These are phyloP conservation scores for Lanzia echinophila DNA, from an alignment of 2,329 filamentous ascomycete genomes.

Conservation along the genomic window DNA sequence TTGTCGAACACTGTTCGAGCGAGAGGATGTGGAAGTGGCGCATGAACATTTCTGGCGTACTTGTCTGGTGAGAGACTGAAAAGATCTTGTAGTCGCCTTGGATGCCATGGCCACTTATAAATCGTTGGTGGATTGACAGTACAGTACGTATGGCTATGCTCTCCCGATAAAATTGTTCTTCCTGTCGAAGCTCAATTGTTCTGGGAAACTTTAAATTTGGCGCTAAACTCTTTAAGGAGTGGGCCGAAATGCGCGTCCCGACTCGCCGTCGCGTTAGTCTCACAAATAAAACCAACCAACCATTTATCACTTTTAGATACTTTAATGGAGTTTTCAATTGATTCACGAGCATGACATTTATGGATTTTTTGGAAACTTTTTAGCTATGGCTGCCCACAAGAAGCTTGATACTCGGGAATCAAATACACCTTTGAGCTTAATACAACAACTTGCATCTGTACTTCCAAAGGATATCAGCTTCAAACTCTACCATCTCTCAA, in stretches of 20 bases:
- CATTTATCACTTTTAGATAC: too few species aligned
- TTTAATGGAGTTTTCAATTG: too few species aligned
- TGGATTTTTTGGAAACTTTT: constrained; percentile 8
- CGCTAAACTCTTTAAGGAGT: constrained; percentile 8
- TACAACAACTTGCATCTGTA: constrained; percentile 24
- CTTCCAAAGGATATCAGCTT: constrained; percentile 53
- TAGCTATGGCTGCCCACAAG: constrained; percentile 28
- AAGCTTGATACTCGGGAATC: constrained; percentile 16
- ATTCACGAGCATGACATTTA: constrained; percentile 13
- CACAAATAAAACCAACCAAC: neutral
- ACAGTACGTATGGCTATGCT: constrained; percentile 2
- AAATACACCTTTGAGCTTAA: constrained; percentile 22
- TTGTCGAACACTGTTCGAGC: constrained; percentile 16
- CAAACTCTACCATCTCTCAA: constrained; percentile 79
- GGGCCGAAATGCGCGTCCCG: constrained; percentile 10
- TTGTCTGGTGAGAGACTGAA: constrained; percentile 31
- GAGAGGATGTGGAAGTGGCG: constrained; percentile 15
- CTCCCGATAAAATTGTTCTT: constrained; percentile 7
- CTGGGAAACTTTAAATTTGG: constrained; percentile 8
- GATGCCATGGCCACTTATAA: constrained; percentile 38
- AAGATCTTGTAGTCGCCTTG: constrained; percentile 37
- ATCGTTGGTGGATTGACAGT: constrained; percentile 1
- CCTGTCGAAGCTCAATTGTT: constrained; percentile 10
- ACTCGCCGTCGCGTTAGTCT: constrained; percentile 16
- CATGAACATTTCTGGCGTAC: constrained; percentile 23